phyloP scores from a whole-genome alignment of 1,284 basidiomycete genomes.

The Cryptococcus maquisensis region DNA sequence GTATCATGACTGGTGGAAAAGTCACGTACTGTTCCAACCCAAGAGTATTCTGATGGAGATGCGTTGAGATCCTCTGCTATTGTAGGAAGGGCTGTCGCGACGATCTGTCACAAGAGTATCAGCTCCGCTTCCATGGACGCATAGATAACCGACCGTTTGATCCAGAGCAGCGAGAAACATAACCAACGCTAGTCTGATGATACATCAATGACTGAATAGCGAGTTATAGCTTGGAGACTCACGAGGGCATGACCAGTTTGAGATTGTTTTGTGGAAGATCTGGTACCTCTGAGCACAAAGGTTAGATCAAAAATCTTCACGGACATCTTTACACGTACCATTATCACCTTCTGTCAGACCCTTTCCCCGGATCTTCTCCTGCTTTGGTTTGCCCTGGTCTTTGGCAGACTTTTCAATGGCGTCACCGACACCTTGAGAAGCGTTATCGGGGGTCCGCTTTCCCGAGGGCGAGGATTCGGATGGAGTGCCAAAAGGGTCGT shows the following conservation, averaged over 20 bases:
- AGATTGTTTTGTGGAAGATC: slow-evolving; percentile 35
- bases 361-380: slow-evolving; percentile 10
- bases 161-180: slow-evolving; percentile 43
- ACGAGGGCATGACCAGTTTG: slow-evolving; percentile 31
- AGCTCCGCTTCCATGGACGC: neutral
- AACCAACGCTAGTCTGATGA: slow-evolving; percentile 25
- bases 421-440: neutral
- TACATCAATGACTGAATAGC: slow-evolving; percentile 10
- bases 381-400: neutral
- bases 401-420: neutral
- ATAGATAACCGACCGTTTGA: slow-evolving; percentile 25
- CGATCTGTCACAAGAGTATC: slow-evolving; percentile 16
- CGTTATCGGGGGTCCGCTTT: too few relatives aligned
- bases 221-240: neutral
- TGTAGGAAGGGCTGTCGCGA: slow-evolving; percentile 31
- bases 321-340: slow-evolving; percentile 19
- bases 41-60: slow-evolving; percentile 31
- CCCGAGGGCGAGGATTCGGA: too few relatives aligned
- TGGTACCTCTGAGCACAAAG: slow-evolving; percentile 25
- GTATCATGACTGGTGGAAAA: too few relatives aligned
- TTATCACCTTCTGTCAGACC: slow-evolving; percentile 41
- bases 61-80: slow-evolving; percentile 30
- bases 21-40: slow-evolving; percentile 25
- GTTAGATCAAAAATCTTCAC: neutral
- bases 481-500: neutral